Conservation (phyloP, 257 asterid genomes). For the Solanum medicagineum region DNA sequence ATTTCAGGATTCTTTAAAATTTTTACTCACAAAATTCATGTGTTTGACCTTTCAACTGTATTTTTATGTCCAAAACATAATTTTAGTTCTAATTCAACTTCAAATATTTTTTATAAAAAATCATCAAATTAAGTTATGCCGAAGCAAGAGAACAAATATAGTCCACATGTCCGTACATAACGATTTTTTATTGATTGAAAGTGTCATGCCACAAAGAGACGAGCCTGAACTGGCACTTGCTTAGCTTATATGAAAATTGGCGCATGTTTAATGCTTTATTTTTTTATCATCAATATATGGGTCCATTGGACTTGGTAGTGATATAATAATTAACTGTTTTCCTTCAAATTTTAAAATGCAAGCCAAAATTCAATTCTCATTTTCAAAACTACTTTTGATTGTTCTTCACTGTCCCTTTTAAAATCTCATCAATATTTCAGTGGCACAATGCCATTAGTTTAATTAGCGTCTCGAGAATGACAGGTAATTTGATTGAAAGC, state of each 20-base stretch:
- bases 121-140: no score
- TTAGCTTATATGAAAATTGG: background rate
- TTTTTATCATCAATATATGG: background rate
- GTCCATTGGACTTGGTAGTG: background rate
- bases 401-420: conserved; percentile 8
- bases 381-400: conserved; percentile 7
- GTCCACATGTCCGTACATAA: background rate
- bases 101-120: no score
- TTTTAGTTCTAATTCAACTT: no score
- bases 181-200: background rate
- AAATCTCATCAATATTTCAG: background rate
- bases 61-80: background rate
- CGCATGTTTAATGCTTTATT: background rate
- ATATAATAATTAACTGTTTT: background rate
- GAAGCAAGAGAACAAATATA: background rate
- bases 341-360: background rate
- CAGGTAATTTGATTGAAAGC: conserved; percentile 2
- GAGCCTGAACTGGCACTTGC: background rate
- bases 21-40: no score
- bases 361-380: background rate
- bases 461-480: conserved; percentile 7
- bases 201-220: background rate
- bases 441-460: conserved; percentile 9
- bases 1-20: no score
- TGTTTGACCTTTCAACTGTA: no score